These are phyloP conservation scores for Collybia sp. DNA, from an alignment of 768 basidiomycete genomes.

Conservation along the genomic window DNA sequence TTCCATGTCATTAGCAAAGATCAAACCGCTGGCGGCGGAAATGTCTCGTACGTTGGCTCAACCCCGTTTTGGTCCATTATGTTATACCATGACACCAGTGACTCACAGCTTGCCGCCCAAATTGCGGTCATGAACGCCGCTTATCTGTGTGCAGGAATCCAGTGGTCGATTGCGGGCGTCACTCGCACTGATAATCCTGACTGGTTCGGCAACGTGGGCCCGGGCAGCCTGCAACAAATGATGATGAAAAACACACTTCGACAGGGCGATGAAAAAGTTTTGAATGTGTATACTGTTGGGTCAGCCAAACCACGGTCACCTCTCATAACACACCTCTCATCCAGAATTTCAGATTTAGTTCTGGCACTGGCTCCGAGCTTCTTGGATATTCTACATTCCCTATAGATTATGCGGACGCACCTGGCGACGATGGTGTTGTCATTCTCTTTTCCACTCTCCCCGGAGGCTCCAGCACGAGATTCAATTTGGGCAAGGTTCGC, in stretches of 20 bases:
- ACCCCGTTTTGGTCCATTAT: background rate
- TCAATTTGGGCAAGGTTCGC: constrained; percentile 18
- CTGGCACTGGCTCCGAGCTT: constrained; percentile 15
- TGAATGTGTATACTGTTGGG: constrained; percentile 22
- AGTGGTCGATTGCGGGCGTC: background rate
- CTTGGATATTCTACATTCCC: constrained; percentile 35
- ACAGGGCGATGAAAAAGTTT: constrained; percentile 19
- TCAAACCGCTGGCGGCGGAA: background rate
- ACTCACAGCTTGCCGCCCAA: background rate
- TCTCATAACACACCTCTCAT: background rate
- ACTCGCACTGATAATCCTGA: background rate
- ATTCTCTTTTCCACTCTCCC: constrained; percentile 26
- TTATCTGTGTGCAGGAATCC: background rate
- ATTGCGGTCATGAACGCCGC: background rate
- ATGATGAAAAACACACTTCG: constrained; percentile 23
- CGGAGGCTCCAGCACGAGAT: constrained; percentile 22
- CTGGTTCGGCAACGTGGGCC: background rate
- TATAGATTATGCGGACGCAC: constrained; percentile 15
- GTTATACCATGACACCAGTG: background rate
- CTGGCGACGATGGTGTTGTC: constrained; percentile 32
- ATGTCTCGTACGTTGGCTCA: background rate
- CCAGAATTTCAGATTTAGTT: constrained; percentile 14
- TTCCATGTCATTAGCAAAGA: background rate
- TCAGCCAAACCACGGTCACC: background rate
- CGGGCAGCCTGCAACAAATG: constrained; percentile 11